A percentile compares a stretch with the other conserved stretches of the same genome.
Evolutionary conservation across 305 asterid genomes (phyloP).

Genomic region (Fraxinus angustifolia): DNA sequence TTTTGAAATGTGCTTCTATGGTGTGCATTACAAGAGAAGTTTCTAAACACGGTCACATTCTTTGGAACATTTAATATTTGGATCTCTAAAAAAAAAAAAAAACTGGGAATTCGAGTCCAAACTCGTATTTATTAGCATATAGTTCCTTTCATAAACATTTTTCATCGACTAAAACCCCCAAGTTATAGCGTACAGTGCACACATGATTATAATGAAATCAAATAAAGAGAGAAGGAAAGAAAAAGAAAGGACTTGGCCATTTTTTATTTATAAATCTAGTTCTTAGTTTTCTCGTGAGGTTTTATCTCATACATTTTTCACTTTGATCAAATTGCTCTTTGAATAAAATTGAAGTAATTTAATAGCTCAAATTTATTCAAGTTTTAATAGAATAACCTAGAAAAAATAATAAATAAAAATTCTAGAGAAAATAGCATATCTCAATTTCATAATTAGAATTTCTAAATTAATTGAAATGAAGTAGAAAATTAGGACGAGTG

Average conservation of each 20-base stretch:
- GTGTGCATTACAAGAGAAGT: neutral
- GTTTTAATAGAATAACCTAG: neutral
- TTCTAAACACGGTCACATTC: neutral
- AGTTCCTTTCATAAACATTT: neutral
- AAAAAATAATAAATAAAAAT: no score
- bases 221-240: no score
- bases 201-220: neutral
- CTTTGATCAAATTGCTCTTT: neutral
- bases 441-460: no score
- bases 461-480: neutral
- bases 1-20: neutral
- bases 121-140: neutral
- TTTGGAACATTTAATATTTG: neutral
- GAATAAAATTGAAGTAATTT: neutral
- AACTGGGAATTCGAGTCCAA: neutral
- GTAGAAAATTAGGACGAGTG: neutral
- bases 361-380: neutral
- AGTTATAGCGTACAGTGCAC: neutral
- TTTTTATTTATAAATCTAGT: neutral
- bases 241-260: neutral
- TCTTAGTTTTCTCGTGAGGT: neutral
- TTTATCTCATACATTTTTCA: neutral
- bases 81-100: neutral
- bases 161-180: neutral
- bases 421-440: neutral